Evolutionary conservation across 2,329 filamentous ascomycete species (phyloP).

Genomic region (Xylariales sp.): DNA sequence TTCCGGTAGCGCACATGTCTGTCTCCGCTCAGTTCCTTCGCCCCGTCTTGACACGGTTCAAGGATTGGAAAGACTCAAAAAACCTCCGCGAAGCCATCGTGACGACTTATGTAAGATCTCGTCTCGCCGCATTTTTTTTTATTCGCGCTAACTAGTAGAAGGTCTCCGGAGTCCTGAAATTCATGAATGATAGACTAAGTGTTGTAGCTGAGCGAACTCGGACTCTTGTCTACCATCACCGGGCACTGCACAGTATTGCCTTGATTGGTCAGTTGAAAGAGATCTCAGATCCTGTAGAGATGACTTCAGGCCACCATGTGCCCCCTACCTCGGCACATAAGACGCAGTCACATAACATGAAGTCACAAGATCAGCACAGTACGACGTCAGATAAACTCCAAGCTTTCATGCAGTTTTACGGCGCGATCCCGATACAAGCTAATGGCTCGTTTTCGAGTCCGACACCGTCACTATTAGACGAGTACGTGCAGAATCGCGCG

Average conservation of each 20-base stretch:
- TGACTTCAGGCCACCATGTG: not conserved
- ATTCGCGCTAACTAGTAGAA: slow-evolving; percentile 24
- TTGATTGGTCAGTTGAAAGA: slow-evolving; percentile 6
- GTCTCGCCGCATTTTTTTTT: not conserved
- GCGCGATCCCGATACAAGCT: slow-evolving; percentile 39
- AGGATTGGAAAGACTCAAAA: slow-evolving; percentile 28
- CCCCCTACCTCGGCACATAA: slow-evolving; percentile 2
- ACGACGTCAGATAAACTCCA: not conserved
- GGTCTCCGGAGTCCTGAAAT: slow-evolving; percentile 31
- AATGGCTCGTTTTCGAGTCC: slow-evolving; percentile 25
- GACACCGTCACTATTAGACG: slow-evolving; percentile 37
- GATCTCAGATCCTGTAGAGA: not conserved
- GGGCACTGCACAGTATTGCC: slow-evolving; percentile 31
- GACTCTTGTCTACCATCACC: slow-evolving; percentile 34
- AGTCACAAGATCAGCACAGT: no score
- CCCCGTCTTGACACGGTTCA: slow-evolving; percentile 39
- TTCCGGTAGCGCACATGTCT: slow-evolving; percentile 52
- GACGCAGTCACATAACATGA: slow-evolving; percentile 1
- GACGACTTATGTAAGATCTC: slow-evolving; percentile 36
- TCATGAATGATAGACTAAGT: slow-evolving; percentile 36
- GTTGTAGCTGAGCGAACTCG: slow-evolving; percentile 31
- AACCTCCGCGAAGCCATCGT: slow-evolving; percentile 25
- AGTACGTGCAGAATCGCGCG: slow-evolving; percentile 43
- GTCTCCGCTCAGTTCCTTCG: slow-evolving; percentile 49
- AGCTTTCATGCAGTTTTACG: slow-evolving; percentile 44